A percentile compares a stretch with the other conserved stretches of the same genome.
Conservation (phyloP, 225 moss, liverwort and hornwort species). For the Polytrichum commune region DNA sequence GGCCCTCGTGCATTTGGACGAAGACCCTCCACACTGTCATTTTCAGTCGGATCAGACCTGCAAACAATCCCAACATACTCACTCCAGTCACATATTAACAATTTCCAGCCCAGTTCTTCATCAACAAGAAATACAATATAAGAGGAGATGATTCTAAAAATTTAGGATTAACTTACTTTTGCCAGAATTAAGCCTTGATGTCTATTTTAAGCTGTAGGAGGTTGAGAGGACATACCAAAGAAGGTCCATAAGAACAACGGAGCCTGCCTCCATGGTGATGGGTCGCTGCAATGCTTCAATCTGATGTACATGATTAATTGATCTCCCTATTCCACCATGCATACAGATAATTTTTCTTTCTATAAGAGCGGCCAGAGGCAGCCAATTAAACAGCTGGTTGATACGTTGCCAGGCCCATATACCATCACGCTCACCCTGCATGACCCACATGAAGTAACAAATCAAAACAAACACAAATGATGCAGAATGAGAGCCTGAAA, state of each 20-base stretch:
- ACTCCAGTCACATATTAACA: background rate
- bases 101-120: background rate
- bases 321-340: slow-evolving; percentile 95
- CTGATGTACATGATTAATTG: slow-evolving; percentile 79
- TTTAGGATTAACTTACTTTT: too few relatives aligned
- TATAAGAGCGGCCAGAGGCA: slow-evolving; percentile 77
- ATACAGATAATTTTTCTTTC: slow-evolving; percentile 90
- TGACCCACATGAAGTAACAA: background rate
- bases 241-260: slow-evolving; percentile 88
- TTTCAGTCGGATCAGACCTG: slow-evolving; percentile 94
- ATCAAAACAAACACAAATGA: too few relatives aligned
- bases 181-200: too few relatives aligned
- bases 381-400: slow-evolving; percentile 83
- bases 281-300: slow-evolving; percentile 82
- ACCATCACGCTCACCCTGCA: slow-evolving; percentile 83
- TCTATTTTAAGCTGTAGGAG: background rate
- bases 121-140: background rate
- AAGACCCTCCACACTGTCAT: slow-evolving; percentile 85
- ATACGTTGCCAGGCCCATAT: slow-evolving; percentile 94
- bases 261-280: slow-evolving; percentile 87
- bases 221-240: slow-evolving; percentile 48
- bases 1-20: slow-evolving; percentile 89
- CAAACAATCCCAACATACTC: slow-evolving; percentile 5
- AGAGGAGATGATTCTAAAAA: too few relatives aligned
- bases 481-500: too few relatives aligned